A percentile compares a stretch with the other conserved stretches of the same genome.
phyloP scores from a whole-genome alignment of 2,329 filamentous ascomycete species.

The Colletotrichum lini region DNA sequence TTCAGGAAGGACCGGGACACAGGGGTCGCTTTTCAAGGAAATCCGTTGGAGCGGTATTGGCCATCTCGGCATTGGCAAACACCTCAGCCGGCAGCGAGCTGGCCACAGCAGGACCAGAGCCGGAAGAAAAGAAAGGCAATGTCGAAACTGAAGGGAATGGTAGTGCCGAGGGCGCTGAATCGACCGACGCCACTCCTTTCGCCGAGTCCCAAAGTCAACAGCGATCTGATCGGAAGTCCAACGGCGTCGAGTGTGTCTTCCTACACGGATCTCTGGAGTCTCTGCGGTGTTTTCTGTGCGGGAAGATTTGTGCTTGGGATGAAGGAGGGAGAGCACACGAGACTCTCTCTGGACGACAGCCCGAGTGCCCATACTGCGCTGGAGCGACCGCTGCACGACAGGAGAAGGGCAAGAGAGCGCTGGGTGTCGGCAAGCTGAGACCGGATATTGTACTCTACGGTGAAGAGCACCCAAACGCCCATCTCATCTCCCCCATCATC shows the following conservation, averaged over 20 bases:
- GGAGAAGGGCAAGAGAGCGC: constrained; percentile 75
- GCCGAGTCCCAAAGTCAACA: constrained; percentile 6
- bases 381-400: constrained; percentile 74
- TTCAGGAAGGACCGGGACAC: constrained; percentile 73
- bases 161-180: neutral
- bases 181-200: neutral
- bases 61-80: constrained; percentile 33
- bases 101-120: neutral
- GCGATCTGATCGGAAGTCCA: constrained; percentile 23
- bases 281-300: constrained; percentile 75
- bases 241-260: constrained; percentile 76
- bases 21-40: constrained; percentile 71
- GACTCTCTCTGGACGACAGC: constrained; percentile 75
- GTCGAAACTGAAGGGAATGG: neutral
- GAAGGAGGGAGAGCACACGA: constrained; percentile 67
- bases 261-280: constrained; percentile 78
- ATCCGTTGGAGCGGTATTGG: constrained; percentile 51
- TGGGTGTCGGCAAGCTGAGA: constrained; percentile 77
- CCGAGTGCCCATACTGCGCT: constrained; percentile 76
- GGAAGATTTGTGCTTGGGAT: constrained; percentile 72
- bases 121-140: constrained; percentile 7
- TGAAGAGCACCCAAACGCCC: constrained; percentile 78
- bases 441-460: constrained; percentile 83
- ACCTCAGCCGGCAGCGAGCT: neutral
- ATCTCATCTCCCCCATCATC: constrained; percentile 77